Conservation (phyloP, 1,139 yeast genomes). For the Eremothecium coryli region DNA sequence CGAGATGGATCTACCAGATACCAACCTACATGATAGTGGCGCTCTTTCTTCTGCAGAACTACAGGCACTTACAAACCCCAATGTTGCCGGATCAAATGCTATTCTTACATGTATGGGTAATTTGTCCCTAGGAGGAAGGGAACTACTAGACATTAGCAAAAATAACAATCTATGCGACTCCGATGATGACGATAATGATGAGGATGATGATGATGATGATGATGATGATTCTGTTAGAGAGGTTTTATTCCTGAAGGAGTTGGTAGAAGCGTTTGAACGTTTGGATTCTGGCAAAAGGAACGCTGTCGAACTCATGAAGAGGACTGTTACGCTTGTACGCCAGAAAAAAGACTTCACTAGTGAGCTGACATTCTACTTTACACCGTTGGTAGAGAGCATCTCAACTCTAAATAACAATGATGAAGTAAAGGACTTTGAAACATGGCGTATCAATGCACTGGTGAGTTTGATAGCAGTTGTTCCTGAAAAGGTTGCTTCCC, state of each 20-base stretch:
- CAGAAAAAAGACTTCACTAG: conserved; percentile 30
- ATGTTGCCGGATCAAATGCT: not conserved
- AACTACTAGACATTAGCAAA: too few species aligned
- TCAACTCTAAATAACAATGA: conserved; percentile 40
- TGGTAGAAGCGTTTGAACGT: conserved; percentile 23
- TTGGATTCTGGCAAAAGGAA: conserved; percentile 12
- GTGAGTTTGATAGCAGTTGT: conserved; percentile 46
- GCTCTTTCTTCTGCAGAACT: not conserved
- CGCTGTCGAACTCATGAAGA: conserved; percentile 20
- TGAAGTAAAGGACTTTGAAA: conserved; percentile 47
- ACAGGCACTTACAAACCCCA: not conserved
- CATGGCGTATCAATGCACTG: conserved; percentile 45
- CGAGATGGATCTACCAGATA: conserved; percentile 18
- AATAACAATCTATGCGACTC: too few species aligned
- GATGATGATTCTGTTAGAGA: conserved; percentile 6
- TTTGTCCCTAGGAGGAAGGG: conserved; percentile 11
- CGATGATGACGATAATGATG: conserved; percentile 20
- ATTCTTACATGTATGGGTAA: conserved; percentile 5
- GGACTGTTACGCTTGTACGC: conserved; percentile 29
- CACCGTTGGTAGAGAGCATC: conserved; percentile 38
- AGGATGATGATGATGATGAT: conserved; percentile 16
- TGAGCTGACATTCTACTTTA: conserved; percentile 38
- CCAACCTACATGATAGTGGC: conserved; percentile 5
- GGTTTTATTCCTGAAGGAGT: conserved; percentile 32
- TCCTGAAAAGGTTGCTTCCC: conserved; percentile 34